These are phyloP conservation scores for Pleurotus cornucopiae DNA, from an alignment of 768 basidiomycete species.

Conservation along the genomic window DNA sequence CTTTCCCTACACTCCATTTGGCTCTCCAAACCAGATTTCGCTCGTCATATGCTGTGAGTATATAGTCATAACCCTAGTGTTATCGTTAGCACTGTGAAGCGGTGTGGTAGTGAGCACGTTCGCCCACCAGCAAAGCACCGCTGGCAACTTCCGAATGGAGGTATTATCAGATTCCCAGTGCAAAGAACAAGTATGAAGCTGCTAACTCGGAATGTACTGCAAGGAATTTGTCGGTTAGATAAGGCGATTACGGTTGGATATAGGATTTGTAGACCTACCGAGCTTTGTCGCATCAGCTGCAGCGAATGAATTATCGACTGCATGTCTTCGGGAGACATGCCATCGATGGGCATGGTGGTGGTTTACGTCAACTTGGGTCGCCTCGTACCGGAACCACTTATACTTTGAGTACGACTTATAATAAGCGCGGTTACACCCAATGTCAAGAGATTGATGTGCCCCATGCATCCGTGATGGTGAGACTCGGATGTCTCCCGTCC, in stretches of 20 bases:
- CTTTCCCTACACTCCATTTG: constrained; percentile 7
- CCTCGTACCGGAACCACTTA: too few relatives aligned
- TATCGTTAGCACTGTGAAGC: not conserved
- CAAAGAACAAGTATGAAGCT: not conserved
- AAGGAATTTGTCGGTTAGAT: not conserved
- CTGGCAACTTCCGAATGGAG: not conserved
- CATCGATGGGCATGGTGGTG: too few relatives aligned
- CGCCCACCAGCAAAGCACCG: constrained; percentile 1
- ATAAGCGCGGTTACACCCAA: too few relatives aligned
- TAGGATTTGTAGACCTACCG: not conserved
- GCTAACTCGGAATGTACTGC: constrained; percentile 3
- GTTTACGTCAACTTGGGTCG: too few relatives aligned
- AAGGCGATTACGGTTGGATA: not conserved
- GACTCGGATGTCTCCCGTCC: too few relatives aligned
- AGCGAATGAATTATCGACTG: not conserved
- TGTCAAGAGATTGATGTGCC: too few relatives aligned
- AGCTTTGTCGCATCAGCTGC: not conserved
- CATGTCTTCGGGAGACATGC: not conserved
- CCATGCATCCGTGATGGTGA: too few relatives aligned
- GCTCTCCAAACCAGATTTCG: constrained; percentile 4
- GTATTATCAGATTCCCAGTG: too few relatives aligned
- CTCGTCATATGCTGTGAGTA: constrained; percentile 3
- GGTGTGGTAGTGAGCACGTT: not conserved
- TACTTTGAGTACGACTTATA: too few relatives aligned
- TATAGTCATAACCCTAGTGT: constrained; percentile 1